A percentile compares a stretch with the other conserved stretches of the same genome.
Conservation (phyloP, 208 protist genomes). For the Porcisia hertigi region DNA sequence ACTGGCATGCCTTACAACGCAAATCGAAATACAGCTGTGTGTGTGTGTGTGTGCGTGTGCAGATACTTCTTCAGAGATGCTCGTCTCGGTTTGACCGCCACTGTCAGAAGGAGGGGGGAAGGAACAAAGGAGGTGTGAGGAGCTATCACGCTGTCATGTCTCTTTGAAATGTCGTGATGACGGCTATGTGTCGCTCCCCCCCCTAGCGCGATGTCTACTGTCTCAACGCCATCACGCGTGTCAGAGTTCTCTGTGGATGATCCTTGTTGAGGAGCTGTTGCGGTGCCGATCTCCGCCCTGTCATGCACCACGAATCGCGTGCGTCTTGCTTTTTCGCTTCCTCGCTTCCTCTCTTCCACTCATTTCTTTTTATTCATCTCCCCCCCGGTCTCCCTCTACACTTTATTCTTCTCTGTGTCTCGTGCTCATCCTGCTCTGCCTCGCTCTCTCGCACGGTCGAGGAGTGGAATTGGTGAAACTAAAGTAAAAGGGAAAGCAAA, state of each 20-base stretch:
- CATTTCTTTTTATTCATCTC: not conserved
- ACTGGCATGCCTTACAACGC: not conserved
- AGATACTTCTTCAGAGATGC: too few relatives aligned
- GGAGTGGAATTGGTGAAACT: not conserved
- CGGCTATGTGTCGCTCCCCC: too few relatives aligned
- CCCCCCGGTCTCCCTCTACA: not conserved
- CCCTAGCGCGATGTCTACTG: too few relatives aligned
- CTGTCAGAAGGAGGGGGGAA: not conserved
- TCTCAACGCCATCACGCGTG: too few relatives aligned
- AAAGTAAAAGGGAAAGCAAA: not conserved
- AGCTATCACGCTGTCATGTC: too few relatives aligned
- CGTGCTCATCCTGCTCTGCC: not conserved
- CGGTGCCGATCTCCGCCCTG: too few relatives aligned
- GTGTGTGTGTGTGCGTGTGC: not conserved
- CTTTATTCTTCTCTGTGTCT: not conserved
- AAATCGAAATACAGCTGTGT: not conserved
- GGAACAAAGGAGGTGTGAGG: too few relatives aligned
- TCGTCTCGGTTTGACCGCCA: too few relatives aligned
- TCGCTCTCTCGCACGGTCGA: not conserved
- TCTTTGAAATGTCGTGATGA: too few relatives aligned
- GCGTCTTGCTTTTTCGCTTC: not conserved
- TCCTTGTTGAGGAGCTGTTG: too few relatives aligned
- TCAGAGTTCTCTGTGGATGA: too few relatives aligned
- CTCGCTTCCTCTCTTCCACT: not conserved
- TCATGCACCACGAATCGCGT: too few relatives aligned